Conservation (phyloP, 345 rosid genomes). For the Euclidium syriacum region DNA sequence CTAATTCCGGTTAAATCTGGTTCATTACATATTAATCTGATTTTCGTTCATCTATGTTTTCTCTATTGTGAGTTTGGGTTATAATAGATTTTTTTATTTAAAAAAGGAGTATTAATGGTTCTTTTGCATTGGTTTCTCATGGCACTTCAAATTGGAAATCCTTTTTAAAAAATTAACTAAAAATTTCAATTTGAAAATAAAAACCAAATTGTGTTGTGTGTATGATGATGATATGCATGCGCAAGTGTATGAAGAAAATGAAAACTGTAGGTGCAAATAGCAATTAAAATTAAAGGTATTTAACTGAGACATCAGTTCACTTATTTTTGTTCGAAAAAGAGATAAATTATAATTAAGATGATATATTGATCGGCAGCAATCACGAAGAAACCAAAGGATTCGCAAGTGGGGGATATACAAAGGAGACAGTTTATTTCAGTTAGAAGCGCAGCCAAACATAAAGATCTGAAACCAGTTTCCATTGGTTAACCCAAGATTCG, state of each 20-base stretch:
- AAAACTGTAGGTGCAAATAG: background rate
- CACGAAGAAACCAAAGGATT: slow-evolving; percentile 18
- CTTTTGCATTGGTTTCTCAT: no score
- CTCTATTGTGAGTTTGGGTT: no score
- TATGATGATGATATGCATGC: background rate
- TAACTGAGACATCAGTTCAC: background rate
- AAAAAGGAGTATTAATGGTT: no score
- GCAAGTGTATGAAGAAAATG: background rate
- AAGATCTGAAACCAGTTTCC: slow-evolving; percentile 21
- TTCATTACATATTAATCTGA: no score
- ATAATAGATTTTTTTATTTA: no score
- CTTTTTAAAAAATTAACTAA: background rate
- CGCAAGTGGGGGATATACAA: slow-evolving; percentile 20
- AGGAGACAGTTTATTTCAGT: slow-evolving; percentile 24
- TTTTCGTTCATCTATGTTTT: no score
- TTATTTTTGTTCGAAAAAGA: background rate
- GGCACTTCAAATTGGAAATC: no score
- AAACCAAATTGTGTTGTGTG: background rate
- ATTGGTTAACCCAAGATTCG: slow-evolving; percentile 25
- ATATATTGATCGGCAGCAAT: slow-evolving; percentile 17
- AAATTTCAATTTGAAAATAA: background rate
- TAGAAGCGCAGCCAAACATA: slow-evolving; percentile 32
- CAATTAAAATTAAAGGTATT: background rate
- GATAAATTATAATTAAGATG: background rate
- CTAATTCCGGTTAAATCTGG: no score